A percentile compares a stretch with the other conserved stretches of the same genome.
Evolutionary conservation across 2,329 filamentous ascomycete genomes (phyloP).

Genomic region (Basipetospora chlamydospora): DNA sequence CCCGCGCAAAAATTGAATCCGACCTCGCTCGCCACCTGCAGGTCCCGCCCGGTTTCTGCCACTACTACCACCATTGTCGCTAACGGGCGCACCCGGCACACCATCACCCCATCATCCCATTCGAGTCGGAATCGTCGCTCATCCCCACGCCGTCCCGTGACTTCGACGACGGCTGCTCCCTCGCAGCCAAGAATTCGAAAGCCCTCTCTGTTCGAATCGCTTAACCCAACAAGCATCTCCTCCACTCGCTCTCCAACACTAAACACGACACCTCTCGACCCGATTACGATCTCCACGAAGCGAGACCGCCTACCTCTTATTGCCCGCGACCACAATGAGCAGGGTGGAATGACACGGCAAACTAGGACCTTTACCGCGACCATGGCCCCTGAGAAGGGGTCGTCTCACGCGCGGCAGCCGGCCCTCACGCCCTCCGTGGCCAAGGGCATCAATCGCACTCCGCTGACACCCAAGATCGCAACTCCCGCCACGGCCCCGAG

Average conservation of each 20-base stretch:
- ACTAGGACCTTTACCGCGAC: constrained; percentile 10
- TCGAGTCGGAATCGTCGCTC: background rate
- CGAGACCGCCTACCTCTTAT: background rate
- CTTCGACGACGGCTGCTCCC: too few relatives aligned
- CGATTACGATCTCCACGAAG: too few relatives aligned
- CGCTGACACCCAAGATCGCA: constrained; percentile 43
- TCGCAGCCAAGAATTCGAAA: too few relatives aligned
- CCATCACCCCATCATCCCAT: constrained; percentile 3
- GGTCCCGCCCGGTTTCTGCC: constrained; percentile 3
- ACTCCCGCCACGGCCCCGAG: constrained; percentile 14
- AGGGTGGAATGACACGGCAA: constrained; percentile 4
- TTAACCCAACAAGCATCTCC: too few relatives aligned
- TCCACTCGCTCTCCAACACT: background rate
- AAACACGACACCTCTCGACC: too few relatives aligned
- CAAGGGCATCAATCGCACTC: constrained; percentile 33
- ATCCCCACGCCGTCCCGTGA: constrained; percentile 3
- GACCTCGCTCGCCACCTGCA: constrained; percentile 2
- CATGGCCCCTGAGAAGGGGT: constrained; percentile 34
- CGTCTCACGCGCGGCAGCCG: constrained; percentile 48
- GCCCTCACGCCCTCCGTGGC: constrained; percentile 48
- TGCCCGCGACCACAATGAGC: constrained; percentile 3
- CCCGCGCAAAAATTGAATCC: too few relatives aligned
- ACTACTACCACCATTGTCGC: too few relatives aligned
- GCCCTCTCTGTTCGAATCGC: too few relatives aligned
- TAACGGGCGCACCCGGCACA: constrained; percentile 3